These are phyloP conservation scores for Ceratobasidium sp. DNA, from an alignment of 1,284 basidiomycete species.

Conservation along the genomic window DNA sequence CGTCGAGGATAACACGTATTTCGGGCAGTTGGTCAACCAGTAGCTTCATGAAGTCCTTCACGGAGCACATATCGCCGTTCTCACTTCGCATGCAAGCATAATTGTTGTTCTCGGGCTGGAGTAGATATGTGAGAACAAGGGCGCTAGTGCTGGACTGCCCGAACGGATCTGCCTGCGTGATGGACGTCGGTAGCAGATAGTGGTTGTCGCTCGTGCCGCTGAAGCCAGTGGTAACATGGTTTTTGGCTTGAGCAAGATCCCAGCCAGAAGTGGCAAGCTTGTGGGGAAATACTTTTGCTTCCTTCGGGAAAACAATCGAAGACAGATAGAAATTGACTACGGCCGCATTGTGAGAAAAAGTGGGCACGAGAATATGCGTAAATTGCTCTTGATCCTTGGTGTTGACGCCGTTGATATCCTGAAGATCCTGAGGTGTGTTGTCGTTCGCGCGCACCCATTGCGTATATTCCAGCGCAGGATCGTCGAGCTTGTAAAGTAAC, in stretches of 20 bases:
- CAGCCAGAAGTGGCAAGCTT: slow-evolving; percentile 67
- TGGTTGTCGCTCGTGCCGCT: slow-evolving; percentile 67
- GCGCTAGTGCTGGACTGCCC: slow-evolving; percentile 66
- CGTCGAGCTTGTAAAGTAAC: slow-evolving; percentile 19
- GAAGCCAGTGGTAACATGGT: slow-evolving; percentile 64
- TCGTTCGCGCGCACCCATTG: slow-evolving; percentile 5
- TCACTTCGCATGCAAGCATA: slow-evolving; percentile 55
- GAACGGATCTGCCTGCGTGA: slow-evolving; percentile 61
- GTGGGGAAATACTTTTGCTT: slow-evolving; percentile 61
- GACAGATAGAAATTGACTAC: slow-evolving; percentile 67
- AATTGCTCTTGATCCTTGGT: slow-evolving; percentile 60
- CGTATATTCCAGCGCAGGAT: slow-evolving; percentile 23
- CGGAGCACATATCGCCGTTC: slow-evolving; percentile 53
- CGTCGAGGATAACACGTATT: slow-evolving; percentile 65
- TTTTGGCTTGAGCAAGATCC: slow-evolving; percentile 64
- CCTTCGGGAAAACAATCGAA: slow-evolving; percentile 62
- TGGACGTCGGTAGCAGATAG: slow-evolving; percentile 64
- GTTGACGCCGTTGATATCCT: slow-evolving; percentile 60
- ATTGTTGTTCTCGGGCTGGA: slow-evolving; percentile 61
- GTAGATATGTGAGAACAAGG: slow-evolving; percentile 62
- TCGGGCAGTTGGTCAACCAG: slow-evolving; percentile 57
- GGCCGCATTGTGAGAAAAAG: slow-evolving; percentile 59
- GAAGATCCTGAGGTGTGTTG: neutral
- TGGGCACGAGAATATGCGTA: slow-evolving; percentile 55
- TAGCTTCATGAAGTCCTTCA: slow-evolving; percentile 56